Evolutionary conservation across 1,284 basidiomycete species (phyloP), one percentile per base, ranked within the genome.

Genomic region (Pulchroboletus neoregius): DNA sequence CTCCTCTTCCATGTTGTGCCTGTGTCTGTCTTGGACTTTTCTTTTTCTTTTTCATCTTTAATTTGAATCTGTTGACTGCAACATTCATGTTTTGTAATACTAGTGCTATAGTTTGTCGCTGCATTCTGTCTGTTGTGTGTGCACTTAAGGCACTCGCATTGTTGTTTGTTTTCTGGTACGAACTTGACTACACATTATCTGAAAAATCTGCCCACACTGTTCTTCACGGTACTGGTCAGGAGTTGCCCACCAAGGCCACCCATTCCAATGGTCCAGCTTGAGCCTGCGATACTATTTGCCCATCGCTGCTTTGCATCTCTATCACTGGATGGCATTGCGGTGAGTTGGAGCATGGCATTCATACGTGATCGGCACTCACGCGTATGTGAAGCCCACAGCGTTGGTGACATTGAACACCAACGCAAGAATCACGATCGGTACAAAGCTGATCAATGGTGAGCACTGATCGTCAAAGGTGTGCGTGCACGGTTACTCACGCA

Each of bases 401-500:
- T 96, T 96, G 27, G 91, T 93, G 45, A 93, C 63, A 67, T 94
- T 94, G 78, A 95, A 94, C 30, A 94, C 86, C 43, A 94, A 75
- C 5, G 92, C 92, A 32, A 95, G 80, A 38, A 85, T 66, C 43
- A 94, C 89, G 55, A 94, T 94, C 12, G 92, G 92, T 48, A 94
- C 73, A 66, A 91, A 93, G 6, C 87, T 89, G 66, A 37, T 27
- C 40, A 30, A 49, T 31, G 10, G 18, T 45, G 34, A 51, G 34
- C 26, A 36, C 22, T 35, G 43, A 39, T 43, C 16, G 24, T 39
- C 51, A 45, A 46, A 42, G 20, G 27, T n/a, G 42, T 45, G 38
- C 39, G 22, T 34, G 30, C 32, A 24, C 35, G 23, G 40, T 43
- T 7, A 74, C 83, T 57, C 56, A 93, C 91, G 85, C 83, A 53